Base-by-base conservation (phyloP, 306 rosid species). In the Vigna mungo region DNA sequence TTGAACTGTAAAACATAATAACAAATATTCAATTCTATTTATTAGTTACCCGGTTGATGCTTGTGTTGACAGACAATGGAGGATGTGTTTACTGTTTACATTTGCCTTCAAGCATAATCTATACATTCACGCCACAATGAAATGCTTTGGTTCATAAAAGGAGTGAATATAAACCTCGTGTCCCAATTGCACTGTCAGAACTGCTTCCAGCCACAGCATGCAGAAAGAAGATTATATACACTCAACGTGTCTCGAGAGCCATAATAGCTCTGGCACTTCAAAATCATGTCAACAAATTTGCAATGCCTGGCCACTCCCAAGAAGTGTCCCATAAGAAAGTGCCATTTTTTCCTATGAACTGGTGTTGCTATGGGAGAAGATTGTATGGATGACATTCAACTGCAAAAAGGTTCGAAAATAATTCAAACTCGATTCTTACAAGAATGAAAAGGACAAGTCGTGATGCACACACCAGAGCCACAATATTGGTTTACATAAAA, bases 401-500 rank as follows among this genome's bases (percentile, higher is more conserved):
- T 55, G 39, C 69, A 73, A 43, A 51, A 8, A 7, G 20, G 58
- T 39, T 18, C 16, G 18, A 59, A 36, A 58, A 76, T 0, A 51
- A 58, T 25, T 70, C 37, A 34, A 53, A 54, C 20, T 27, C 48
- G 17, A 37, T 20, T 32, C 47, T 66, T 52, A 77, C 77, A 51
- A 56, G 23, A 59, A 63, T 44, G 25, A 41, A 37, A 66, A 61
- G 43, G 10, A 52, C 16, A 25, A 37, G 59, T 46, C 39, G 21
- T 73, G 67, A 64, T 73, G 41, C 59, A 60, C 84, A 27, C 72
- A 76, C 89, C 86, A 71, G 13, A 36, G 8, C 46, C 62, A 44
- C 37, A 43, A 10, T 20, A 18, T 12, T 51, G 56, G 81, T 76
- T 69, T 85, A 90, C 65, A 85, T 81, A 71, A 94, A 92, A 80